Conservation (phyloP, 768 basidiomycete species). For the Favolaschia claudopus region DNA sequence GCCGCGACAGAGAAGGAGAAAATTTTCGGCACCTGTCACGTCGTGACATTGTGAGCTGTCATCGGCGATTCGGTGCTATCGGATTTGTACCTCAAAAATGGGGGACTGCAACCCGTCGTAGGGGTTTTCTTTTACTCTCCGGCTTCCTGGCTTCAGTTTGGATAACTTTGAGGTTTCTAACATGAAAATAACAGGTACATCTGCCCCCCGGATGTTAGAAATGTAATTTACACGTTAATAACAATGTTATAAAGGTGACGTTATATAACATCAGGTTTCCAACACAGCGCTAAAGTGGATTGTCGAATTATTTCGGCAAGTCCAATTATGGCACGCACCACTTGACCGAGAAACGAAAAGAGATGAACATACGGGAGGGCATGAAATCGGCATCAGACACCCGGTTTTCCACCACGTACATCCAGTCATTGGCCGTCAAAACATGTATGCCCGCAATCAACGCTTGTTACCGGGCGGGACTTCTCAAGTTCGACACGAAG, state of each 20-base stretch:
- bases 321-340: background rate
- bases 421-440: background rate
- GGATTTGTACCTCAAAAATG: background rate
- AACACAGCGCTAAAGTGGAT: constrained; percentile 1
- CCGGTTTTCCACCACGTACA: no score
- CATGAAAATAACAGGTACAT: background rate
- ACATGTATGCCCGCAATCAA: constrained; percentile 18
- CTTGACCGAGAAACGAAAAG: background rate
- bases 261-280: background rate
- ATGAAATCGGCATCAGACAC: no score
- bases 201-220: background rate
- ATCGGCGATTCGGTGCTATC: background rate
- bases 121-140: no score
- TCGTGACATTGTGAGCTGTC: no score
- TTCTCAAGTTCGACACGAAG: constrained; percentile 30
- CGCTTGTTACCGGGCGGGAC: constrained; percentile 17
- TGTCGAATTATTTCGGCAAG: constrained; percentile 5
- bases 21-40: background rate
- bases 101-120: background rate
- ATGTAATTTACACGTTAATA: constrained; percentile 6
- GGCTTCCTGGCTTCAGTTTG: no score
- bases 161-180: background rate
- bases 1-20: background rate
- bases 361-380: background rate
- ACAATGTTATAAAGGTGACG: background rate